These are phyloP conservation scores for Apiotrichum montevideense DNA, from an alignment of 1,284 basidiomycete species.

Conservation along the genomic window DNA sequence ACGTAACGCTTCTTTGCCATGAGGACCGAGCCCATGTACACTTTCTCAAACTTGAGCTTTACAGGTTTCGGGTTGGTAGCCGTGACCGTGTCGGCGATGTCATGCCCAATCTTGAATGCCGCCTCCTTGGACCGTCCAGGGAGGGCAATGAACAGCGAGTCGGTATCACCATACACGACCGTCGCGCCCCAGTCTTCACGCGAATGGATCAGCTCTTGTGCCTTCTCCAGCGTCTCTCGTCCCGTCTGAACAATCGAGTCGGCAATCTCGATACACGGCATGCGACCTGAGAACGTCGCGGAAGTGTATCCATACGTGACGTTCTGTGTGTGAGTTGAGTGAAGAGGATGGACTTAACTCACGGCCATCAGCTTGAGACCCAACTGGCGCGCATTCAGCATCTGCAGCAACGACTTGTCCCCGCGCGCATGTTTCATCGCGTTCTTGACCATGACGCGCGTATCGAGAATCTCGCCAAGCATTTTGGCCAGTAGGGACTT, in stretches of 20 bases:
- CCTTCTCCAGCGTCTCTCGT: conserved; percentile 90
- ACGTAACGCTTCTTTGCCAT: conserved; percentile 97
- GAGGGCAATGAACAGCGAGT: conserved; percentile 87
- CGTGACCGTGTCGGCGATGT: conserved; percentile 85
- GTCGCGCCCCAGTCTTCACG: conserved; percentile 79
- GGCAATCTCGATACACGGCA: conserved; percentile 97
- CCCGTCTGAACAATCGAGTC: conserved; percentile 97
- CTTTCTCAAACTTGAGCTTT: conserved; percentile 97
- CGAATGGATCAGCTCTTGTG: conserved; percentile 72
- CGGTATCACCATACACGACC: conserved; percentile 98
- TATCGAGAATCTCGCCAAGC: conserved; percentile 87
- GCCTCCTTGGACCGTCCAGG: conserved; percentile 85
- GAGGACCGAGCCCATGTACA: conserved; percentile 87
- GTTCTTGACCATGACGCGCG: conserved; percentile 95
- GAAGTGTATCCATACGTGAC: conserved; percentile 94
- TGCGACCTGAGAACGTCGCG: conserved; percentile 88
- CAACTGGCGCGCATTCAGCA: conserved; percentile 81
- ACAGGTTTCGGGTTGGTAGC: conserved; percentile 80
- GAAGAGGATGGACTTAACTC: conserved; percentile 8
- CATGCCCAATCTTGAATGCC: conserved; percentile 84
- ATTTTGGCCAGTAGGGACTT: conserved; percentile 83
- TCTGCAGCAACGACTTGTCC: conserved; percentile 68
- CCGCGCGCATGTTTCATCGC: conserved; percentile 76
- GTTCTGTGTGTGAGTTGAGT: conserved; percentile 50
- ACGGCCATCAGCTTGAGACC: conserved; percentile 69